Evolutionary conservation across 1,139 yeast genomes (phyloP).

Genomic region (Hansenula lynferdii): DNA sequence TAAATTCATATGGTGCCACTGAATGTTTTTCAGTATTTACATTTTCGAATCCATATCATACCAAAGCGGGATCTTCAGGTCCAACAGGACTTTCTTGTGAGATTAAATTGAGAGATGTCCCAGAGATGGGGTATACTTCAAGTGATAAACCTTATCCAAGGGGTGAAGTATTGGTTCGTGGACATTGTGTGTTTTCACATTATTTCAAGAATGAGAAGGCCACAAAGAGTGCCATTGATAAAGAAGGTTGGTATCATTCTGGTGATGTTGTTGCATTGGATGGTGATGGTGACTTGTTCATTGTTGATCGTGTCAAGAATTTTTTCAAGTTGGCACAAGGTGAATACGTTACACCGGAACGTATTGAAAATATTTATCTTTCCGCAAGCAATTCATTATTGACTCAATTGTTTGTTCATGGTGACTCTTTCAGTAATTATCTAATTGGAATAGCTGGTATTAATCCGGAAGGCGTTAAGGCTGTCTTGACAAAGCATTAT

Average conservation of each 20-base stretch:
- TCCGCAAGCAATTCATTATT: constrained; percentile 33
- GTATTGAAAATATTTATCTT: constrained; percentile 43
- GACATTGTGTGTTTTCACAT: constrained; percentile 40
- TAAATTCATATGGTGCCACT: constrained; percentile 50
- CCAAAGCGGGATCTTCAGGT: constrained; percentile 43
- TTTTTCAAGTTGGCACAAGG: constrained; percentile 51
- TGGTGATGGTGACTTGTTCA: constrained; percentile 34
- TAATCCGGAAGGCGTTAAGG: constrained; percentile 25
- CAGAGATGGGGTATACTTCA: constrained; percentile 43
- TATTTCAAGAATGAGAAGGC: constrained; percentile 39
- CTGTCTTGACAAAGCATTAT: constrained; percentile 3
- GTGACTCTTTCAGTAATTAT: constrained; percentile 38
- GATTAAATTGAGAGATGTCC: constrained; percentile 40
- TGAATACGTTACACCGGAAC: constrained; percentile 51
- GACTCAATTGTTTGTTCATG: constrained; percentile 39
- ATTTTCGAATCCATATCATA: constrained; percentile 28
- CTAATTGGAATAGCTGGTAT: constrained; percentile 45
- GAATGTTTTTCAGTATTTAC: constrained; percentile 45
- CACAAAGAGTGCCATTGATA: constrained; percentile 32
- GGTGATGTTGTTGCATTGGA: constrained; percentile 42
- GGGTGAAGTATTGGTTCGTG: constrained; percentile 42
- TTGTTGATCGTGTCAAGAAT: constrained; percentile 48
- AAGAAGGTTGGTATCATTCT: constrained; percentile 48
- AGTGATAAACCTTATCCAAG: constrained; percentile 35
- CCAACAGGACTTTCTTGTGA: constrained; percentile 38